Evolutionary conservation across 148 eudicot genomes (phyloP), one percentile per base, ranked within the genome.

Genomic region (Camellia lanceoleosa): DNA sequence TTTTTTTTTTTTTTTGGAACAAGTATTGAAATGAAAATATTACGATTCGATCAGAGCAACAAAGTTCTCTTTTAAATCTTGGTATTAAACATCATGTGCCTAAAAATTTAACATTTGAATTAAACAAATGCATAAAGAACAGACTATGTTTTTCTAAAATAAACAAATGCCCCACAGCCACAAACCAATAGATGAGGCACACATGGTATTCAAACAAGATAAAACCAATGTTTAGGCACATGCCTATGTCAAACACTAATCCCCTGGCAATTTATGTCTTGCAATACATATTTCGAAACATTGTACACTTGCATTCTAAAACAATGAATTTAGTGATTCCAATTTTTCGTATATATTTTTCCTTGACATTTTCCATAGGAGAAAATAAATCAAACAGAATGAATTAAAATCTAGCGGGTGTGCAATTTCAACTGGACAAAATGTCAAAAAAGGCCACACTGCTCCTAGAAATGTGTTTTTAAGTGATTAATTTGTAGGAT

Each of bases 61-160:
- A 61, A 62, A 30, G 54, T 47, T 63, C 46, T 20, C 23, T 38
- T 14, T 15, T 20, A 73, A 7, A 41, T 43, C 47, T 74, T 41
- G 38, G 52, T 5, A 74, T 58, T 41, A 7, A 43, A 60, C 5
- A 43, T 59, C 41, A 20, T 9, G 30, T 10, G 73, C 73, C 46
- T 46, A 46, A n/a, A 69, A 69, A 7, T 54, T 44, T 18, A 69
- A 69, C 41, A 23, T 44, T 75, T 46, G 62, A 61, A 75, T 75
- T 46, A 63, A 61, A 10, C 38, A 52, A 23, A 51, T 52, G 59
- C 55, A 2, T 60, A 10, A 72, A 72, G 75, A 72, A 52, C 43
- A 12, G 38, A 9, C 20, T 8, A 58, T 23, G 44, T 19, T n/a
- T 30, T 52, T 20, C 9, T 30, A 47, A 64, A 30, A 14, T 65